Base-by-base conservation (phyloP, 1,284 basidiomycete genomes). In the Sutorius eximius region DNA sequence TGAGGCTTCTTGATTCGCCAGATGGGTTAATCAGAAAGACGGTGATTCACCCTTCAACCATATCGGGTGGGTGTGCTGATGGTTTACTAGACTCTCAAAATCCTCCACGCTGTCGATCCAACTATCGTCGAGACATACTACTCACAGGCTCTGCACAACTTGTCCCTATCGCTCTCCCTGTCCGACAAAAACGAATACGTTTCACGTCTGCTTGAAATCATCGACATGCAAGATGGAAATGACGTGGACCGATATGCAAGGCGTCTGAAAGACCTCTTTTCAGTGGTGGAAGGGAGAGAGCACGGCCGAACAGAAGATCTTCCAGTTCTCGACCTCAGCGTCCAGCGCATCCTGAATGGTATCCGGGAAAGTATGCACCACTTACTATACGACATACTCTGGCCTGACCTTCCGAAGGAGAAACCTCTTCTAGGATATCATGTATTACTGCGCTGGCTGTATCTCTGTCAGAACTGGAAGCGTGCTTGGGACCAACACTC, bases 191-290 rank as follows among this genome's bases (percentile, higher is more conserved):
- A 72, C 45, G 75, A 75, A 56, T 71, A 68, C 49, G 72, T 74
- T n/a, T 67, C 61, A 37, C 76, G 80, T 30, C 61, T 85, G 29
- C 69, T 89, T n/a, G 85, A 89, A 63, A 73, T 86, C 36, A 58
- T 82, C 20, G 77, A 81, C 29, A 66, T 80, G 22, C 74, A 80
- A 44, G 73, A 75, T 40, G 71, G 61, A n/a, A 69, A 75, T 20
- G 79, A 88, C 55, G 80, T 83, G 6, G 82, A 83, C 59, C 60
- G 71, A 24, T 90, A 87, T 67, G 83, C 82, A n/a, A 73, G 67
- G 12, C 75, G 75, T 52, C 59, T 86, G 33, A 75, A 75, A 51
- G 75, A 78, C 11, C 61, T 85, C 3, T 72, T 86, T 50, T 59
- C 69, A 11, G 67, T 67, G 3, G 56, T 81, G 11, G 80, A 85